Conservation (phyloP, 164 flowering plant species). For the Paratinospora sagittata region DNA sequence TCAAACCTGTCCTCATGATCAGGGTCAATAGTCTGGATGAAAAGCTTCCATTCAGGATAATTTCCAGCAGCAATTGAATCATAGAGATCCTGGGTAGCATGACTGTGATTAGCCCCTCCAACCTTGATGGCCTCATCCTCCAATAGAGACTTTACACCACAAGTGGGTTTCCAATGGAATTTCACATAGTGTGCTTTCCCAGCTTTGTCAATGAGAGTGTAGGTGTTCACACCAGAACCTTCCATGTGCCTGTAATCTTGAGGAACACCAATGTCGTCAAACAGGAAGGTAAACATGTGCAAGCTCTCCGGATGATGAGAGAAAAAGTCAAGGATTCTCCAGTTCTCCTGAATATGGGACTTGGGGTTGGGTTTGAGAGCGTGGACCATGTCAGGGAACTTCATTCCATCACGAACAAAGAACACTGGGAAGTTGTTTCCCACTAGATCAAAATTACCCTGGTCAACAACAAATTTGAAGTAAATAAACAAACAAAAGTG, state of each 20-base stretch:
- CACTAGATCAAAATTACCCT: constrained; percentile 76
- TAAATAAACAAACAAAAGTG: not conserved
- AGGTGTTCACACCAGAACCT: constrained; percentile 90
- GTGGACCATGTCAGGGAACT: constrained; percentile 83
- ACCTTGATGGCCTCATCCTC: constrained; percentile 80
- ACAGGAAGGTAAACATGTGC: constrained; percentile 84
- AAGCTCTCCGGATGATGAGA: constrained; percentile 94
- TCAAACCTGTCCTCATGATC: constrained; percentile 79
- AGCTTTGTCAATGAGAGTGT: constrained; percentile 67
- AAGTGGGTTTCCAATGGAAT: constrained; percentile 98
- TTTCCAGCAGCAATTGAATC: constrained; percentile 92
- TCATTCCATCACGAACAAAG: constrained; percentile 77
- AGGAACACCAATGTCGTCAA: constrained; percentile 89
- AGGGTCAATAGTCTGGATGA: constrained; percentile 82
- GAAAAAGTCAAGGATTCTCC: constrained; percentile 78
- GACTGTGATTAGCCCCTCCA: constrained; percentile 96
- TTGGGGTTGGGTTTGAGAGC: constrained; percentile 81
- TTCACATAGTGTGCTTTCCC: constrained; percentile 84
- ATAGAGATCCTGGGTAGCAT: constrained; percentile 93
- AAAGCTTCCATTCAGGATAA: constrained; percentile 96
- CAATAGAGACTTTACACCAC: constrained; percentile 80
- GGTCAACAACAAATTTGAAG: constrained; percentile 6
- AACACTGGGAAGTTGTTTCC: constrained; percentile 87
- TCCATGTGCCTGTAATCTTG: constrained; percentile 96
- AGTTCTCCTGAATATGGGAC: constrained; percentile 77